Base-by-base conservation (phyloP, 2,329 filamentous ascomycete genomes). In the Clarireedia paspali region DNA sequence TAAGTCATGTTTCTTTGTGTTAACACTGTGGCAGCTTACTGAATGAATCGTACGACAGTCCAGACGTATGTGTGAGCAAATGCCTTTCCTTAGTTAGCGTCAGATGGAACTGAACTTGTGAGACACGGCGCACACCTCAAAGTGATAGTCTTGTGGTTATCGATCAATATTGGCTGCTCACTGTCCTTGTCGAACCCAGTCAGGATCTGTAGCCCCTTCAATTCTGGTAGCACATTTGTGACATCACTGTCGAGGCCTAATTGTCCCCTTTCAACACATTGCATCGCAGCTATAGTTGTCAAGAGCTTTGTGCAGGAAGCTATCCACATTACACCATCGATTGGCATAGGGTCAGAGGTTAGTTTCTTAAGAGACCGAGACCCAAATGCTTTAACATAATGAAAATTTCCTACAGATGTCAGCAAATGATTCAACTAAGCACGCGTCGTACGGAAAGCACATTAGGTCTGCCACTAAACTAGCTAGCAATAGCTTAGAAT, bases 281-380 rank as follows among this genome's bases (percentile, higher is more conserved):
- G 80, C 77, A 84, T 77, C 34, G 71, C 75, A 0, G 79, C 77
- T 7, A 82, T 64, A 0, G 72, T 76, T 0, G 73, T 71, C 4
- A 82, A 65, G 66, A 82, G 72, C 68, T 83, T 83, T 15, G 80
- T 81, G 63, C 77, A 81, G 0, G 78, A 81, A 0, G 80, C 80
- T 5, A 83, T 71, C 77, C 77, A 82, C 64, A 84, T 87, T 1
- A 82, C 70, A 7, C 73, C 81, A 40, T 88, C 82, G 0, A 82
- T 68, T 0, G 76, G 76, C 78, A 88, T 82, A 2, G 77, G 72
- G 49, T 81, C 75, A 4, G 40, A 42, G 17, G 78, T 80, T 59
- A 76, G 78, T 0, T 78, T 78, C 6, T 83, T 74, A 73, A 78
- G 61, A 17, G 68, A 68, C 1, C 65, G 66, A 9, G 53, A 58